A percentile compares a stretch with the other conserved stretches of the same genome.
Evolutionary conservation across 768 basidiomycete species (phyloP).

Genomic region (Boletus fagicola): DNA sequence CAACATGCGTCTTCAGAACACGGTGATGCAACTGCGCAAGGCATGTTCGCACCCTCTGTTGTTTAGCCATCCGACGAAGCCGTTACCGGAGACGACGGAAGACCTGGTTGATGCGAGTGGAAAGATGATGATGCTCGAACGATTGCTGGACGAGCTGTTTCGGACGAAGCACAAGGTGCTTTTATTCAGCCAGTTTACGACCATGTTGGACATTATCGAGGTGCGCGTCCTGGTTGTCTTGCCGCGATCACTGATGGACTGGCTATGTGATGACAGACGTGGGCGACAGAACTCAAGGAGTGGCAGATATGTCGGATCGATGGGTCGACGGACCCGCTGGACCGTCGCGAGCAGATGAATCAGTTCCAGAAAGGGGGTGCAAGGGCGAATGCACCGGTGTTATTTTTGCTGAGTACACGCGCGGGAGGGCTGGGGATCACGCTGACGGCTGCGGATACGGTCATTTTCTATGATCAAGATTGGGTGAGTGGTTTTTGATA

Average conservation of each 20-base stretch:
- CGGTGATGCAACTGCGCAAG: slow-evolving; percentile 96
- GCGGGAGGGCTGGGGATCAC: slow-evolving; percentile 98
- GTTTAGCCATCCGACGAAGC: slow-evolving; percentile 49
- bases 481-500: slow-evolving; percentile 16
- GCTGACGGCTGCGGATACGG: slow-evolving; percentile 63
- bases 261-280: slow-evolving; percentile 37
- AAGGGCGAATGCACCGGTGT: slow-evolving; percentile 55
- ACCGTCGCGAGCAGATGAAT: slow-evolving; percentile 83
- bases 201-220: slow-evolving; percentile 94
- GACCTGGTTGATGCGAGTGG: slow-evolving; percentile 85
- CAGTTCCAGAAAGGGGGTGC: slow-evolving; percentile 76
- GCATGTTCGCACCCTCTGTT: slow-evolving; percentile 92
- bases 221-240: slow-evolving; percentile 38
- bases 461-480: slow-evolving; percentile 25
- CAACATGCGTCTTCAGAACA: slow-evolving; percentile 91
- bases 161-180: slow-evolving; percentile 77
- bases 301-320: slow-evolving; percentile 92
- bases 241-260: neutral
- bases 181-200: slow-evolving; percentile 92
- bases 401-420: slow-evolving; percentile 89
- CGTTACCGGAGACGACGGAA: slow-evolving; percentile 58
- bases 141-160: slow-evolving; percentile 82
- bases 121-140: slow-evolving; percentile 96
- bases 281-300: slow-evolving; percentile 81
- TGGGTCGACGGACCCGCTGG: slow-evolving; percentile 75